Conservation (phyloP, 352 stramenopile species). For the Pythium dissotocum region DNA sequence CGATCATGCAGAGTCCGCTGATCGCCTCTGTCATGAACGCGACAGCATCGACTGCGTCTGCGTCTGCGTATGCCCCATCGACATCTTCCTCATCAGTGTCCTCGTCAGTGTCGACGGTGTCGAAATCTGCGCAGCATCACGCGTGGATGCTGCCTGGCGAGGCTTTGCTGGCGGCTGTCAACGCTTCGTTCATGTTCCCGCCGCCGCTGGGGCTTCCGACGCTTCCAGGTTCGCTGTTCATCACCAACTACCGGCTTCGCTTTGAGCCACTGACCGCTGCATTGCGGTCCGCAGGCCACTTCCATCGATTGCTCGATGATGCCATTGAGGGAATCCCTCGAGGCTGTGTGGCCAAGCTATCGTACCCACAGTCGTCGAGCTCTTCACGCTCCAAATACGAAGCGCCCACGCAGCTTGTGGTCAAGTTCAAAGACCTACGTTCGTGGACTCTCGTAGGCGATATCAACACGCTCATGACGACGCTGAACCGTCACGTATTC, state of each 20-base stretch:
- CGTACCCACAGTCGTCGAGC: constrained; percentile 59
- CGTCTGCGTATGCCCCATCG: neutral
- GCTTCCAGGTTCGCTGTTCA: constrained; percentile 56
- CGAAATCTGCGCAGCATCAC: neutral
- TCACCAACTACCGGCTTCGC: constrained; percentile 71
- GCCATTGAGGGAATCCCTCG: constrained; percentile 64
- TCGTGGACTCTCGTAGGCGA: constrained; percentile 74
- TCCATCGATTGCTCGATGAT: constrained; percentile 62
- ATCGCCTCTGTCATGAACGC: constrained; percentile 14
- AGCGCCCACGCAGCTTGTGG: constrained; percentile 54
- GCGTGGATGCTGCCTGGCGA: constrained; percentile 47
- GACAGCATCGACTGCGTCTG: neutral
- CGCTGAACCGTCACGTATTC: constrained; percentile 71
- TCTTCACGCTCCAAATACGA: constrained; percentile 34
- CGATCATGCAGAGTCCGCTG: constrained; percentile 26
- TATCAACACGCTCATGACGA: constrained; percentile 59
- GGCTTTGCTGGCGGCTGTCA: constrained; percentile 37
- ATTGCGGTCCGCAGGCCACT: constrained; percentile 39
- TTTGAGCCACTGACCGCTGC: constrained; percentile 64
- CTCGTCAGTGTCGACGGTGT: neutral
- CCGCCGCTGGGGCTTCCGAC: constrained; percentile 38
- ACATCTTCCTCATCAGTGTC: constrained; percentile 11
- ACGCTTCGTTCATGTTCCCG: constrained; percentile 63
- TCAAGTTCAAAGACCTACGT: constrained; percentile 83
- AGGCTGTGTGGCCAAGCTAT: constrained; percentile 60